Conservation (phyloP, 2,329 filamentous ascomycete genomes). For the Harringtonia aguacate region DNA sequence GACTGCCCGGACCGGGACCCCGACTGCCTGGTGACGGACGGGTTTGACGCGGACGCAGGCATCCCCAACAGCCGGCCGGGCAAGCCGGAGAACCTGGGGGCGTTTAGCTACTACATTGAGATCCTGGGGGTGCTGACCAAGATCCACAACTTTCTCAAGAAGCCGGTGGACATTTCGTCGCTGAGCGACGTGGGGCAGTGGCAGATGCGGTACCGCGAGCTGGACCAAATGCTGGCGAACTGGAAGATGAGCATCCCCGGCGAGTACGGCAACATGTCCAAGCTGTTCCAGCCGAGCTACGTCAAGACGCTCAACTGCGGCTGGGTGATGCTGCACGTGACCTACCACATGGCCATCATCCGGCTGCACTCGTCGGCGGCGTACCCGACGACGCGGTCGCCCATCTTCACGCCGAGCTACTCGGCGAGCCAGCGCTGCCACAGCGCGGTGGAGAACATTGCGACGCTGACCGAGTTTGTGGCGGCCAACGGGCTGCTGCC, state of each 20-base stretch:
- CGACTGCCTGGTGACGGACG: background rate
- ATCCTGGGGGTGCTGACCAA: conserved; percentile 78
- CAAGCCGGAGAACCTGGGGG: conserved; percentile 60
- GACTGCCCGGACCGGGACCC: conserved; percentile 1
- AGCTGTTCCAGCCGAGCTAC: conserved; percentile 59
- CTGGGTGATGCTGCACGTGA: conserved; percentile 86
- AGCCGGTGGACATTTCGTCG: conserved; percentile 79
- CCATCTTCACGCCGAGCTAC: conserved; percentile 82
- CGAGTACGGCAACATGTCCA: conserved; percentile 77
- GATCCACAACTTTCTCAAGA: conserved; percentile 81
- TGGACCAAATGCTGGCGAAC: conserved; percentile 66
- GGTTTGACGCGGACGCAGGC: background rate
- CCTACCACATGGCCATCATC: conserved; percentile 83
- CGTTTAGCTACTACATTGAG: conserved; percentile 85
- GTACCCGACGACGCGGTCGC: conserved; percentile 79
- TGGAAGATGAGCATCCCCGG: conserved; percentile 79
- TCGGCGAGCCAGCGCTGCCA: conserved; percentile 76
- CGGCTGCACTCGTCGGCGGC: conserved; percentile 85
- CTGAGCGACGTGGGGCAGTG: conserved; percentile 78
- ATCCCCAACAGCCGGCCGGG: background rate
- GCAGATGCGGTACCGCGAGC: conserved; percentile 77
- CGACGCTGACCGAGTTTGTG: conserved; percentile 68
- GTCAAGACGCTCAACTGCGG: conserved; percentile 66
- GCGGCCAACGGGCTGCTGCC: conserved; percentile 62
- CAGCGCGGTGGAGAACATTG: conserved; percentile 72